A percentile compares a stretch with the other conserved stretches of the same genome.
These are phyloP conservation scores for Penicillium sp. DNA, from an alignment of 2,329 filamentous ascomycete species.

Conservation along the genomic window DNA sequence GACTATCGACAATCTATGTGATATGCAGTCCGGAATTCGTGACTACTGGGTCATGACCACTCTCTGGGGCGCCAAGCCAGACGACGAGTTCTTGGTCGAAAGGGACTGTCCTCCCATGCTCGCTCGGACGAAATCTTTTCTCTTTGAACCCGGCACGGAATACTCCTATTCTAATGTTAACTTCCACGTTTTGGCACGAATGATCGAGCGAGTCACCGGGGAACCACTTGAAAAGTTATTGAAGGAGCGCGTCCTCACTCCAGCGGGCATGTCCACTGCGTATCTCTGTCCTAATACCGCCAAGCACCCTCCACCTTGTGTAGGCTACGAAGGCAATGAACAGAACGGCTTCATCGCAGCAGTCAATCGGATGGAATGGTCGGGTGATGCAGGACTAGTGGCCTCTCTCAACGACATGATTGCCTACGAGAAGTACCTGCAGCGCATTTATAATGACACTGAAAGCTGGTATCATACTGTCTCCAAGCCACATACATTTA, in stretches of 20 bases:
- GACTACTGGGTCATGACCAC: constrained; percentile 49
- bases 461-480: constrained; percentile 37
- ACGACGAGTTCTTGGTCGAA: constrained; percentile 40
- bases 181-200: constrained; percentile 40
- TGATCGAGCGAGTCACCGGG: constrained; percentile 41
- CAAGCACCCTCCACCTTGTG: constrained; percentile 38
- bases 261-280: constrained; percentile 46
- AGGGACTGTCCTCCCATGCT: constrained; percentile 30
- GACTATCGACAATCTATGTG: constrained; percentile 38
- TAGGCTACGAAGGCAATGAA: constrained; percentile 47
- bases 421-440: constrained; percentile 45
- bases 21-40: constrained; percentile 47
- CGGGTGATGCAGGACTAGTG: constrained; percentile 47
- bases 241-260: constrained; percentile 39
- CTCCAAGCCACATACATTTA: constrained; percentile 29
- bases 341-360: constrained; percentile 37
- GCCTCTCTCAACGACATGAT: constrained; percentile 49
- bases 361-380: constrained; percentile 47
- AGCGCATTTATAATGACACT: constrained; percentile 30
- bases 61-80: constrained; percentile 44
- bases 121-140: constrained; percentile 36
- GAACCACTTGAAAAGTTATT: constrained; percentile 38
- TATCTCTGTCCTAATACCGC: constrained; percentile 39
- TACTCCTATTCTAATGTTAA: constrained; percentile 48
- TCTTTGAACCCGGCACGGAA: constrained; percentile 45